Percentiles rank a stretch among this genome's conserved stretches.
Conservation (phyloP, 179 eudicot genomes). For the Silene noctiflora region DNA sequence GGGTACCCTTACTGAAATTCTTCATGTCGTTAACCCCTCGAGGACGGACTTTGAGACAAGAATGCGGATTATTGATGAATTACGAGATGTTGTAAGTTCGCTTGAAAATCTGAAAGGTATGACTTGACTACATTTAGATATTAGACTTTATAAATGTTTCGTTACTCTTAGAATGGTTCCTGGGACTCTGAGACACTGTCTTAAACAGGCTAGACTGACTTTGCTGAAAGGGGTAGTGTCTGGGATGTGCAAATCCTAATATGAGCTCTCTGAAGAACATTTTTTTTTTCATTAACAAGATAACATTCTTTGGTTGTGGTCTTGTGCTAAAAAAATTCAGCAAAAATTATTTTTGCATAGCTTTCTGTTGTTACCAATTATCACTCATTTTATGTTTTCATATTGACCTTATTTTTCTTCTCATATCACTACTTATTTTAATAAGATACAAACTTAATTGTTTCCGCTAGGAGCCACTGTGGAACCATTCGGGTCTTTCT, state of each 20-base stretch:
- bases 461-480: conserved; percentile 81
- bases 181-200: background rate
- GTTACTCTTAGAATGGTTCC: background rate
- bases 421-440: background rate
- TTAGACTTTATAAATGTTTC: background rate
- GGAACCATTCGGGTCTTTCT: conserved; percentile 96
- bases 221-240: background rate
- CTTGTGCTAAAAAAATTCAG: background rate
- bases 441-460: background rate
- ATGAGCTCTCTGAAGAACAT: background rate
- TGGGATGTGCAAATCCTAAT: background rate
- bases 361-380: background rate
- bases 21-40: conserved; percentile 54
- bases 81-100: conserved; percentile 47
- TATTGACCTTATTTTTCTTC: background rate
- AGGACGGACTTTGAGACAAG: conserved; percentile 55
- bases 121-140: background rate
- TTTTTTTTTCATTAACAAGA: background rate
- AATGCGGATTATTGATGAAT: conserved; percentile 49
- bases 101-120: conserved; percentile 86
- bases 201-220: background rate
- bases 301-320: background rate
- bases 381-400: conserved; percentile 2
- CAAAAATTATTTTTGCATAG: background rate
- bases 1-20: conserved; percentile 46